Percentiles rank a stretch among this genome's conserved stretches.
These are phyloP conservation scores for Entophlyctis luteolus DNA, from an alignment of 192 early-diverging fungal genomes.

Conservation along the genomic window DNA sequence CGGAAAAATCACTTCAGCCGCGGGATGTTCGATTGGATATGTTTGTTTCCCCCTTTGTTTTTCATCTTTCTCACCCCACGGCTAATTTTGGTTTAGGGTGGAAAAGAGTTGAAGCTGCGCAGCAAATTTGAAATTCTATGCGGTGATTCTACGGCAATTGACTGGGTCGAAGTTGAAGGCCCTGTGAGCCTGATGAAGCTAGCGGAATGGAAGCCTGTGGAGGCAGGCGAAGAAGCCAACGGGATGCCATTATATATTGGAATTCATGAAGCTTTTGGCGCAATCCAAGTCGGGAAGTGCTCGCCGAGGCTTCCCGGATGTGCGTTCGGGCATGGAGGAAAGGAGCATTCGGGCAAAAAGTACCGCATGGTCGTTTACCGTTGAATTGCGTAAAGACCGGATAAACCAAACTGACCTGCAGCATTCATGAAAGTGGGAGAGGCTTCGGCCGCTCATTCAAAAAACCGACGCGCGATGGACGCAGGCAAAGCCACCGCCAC, in stretches of 20 bases:
- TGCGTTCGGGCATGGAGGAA: slow-evolving; percentile 13
- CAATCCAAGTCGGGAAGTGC: slow-evolving; percentile 17
- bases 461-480: no score
- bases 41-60: not conserved
- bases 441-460: no score
- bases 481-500: not conserved
- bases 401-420: no score
- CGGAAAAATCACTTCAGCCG: not conserved
- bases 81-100: not conserved
- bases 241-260: slow-evolving; percentile 18
- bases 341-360: slow-evolving; percentile 8
- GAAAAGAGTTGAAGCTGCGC: not conserved
- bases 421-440: no score
- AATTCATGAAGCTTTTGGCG: slow-evolving; percentile 16
- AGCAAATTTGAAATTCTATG: slow-evolving; percentile 16
- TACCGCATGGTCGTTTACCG: slow-evolving; percentile 16
- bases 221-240: slow-evolving; percentile 2
- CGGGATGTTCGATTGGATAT: not conserved
- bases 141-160: slow-evolving; percentile 7
- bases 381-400: no score
- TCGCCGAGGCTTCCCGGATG: slow-evolving; percentile 6
- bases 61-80: not conserved
- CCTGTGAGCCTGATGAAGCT: not conserved
- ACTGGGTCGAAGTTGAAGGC: slow-evolving; percentile 12
- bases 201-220: slow-evolving; percentile 14